Evolutionary conservation across 2,329 filamentous ascomycete genomes (phyloP), one percentile per base, ranked within the genome.

Genomic region (Kalaharituber pfeilii): DNA sequence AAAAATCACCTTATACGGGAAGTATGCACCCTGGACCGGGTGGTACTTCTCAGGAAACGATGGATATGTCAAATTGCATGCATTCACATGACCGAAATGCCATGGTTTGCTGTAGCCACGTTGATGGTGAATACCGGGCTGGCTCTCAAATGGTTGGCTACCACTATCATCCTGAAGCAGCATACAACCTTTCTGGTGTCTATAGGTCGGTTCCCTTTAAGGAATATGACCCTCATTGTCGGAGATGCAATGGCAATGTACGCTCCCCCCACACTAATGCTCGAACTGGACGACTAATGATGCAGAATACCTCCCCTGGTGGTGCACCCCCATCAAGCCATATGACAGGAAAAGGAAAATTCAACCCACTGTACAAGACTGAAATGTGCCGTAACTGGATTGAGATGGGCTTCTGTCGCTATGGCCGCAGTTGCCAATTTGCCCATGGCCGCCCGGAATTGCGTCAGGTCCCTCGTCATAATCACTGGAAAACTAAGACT

Each of bases 401-500:
- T 42, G 59, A 61, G 39, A 53, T 55, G 11, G 58, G 58, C 13
- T 52, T 58, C 42, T 61, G 59, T 20, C 56, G 56, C 15, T 61
- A 61, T 42, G 59, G 59, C 5, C 53, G 56, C 9, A 58, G 56
- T 30, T 61, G 59, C 39, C 59, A 61, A 22, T 61, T 61, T 30
- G 59, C 59, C 28, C 59, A 61, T 28, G 59, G 59, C 13, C 53
- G 52, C 24, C 53, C 58, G 36, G 59, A 61, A 47, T 52, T 61
- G n/a, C 58, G 59, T 39, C 44, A 27, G 5, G 58, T 61, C 20
- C 33, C 54, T 22, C 59, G 59, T 28, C 59, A 61, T 53, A 58
- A 54, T 1, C 59, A 61, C 25, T 61, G 59, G 59, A 60, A 60
- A 24, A 60, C 59, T 8, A 61, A 61, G 27, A 60, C 58, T 18